Evolutionary conservation across 1,284 basidiomycete genomes (phyloP).

Genomic region (Leccinum griseonigrum): DNA sequence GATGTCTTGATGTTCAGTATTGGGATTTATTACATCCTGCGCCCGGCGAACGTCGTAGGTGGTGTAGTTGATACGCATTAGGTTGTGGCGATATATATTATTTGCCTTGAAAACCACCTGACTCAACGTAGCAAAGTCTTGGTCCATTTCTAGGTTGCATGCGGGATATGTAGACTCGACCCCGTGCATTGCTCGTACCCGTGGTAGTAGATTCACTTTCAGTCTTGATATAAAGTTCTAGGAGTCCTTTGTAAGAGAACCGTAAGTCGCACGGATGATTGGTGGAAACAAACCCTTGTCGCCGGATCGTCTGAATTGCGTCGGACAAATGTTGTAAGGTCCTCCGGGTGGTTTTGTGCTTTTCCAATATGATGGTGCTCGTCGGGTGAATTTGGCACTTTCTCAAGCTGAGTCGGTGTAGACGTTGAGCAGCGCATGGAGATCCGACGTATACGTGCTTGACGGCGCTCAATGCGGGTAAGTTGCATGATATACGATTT

Average conservation of each 20-base stretch:
- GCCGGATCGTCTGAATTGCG: background rate
- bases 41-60: background rate
- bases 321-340: background rate
- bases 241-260: background rate
- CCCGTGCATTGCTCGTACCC: background rate
- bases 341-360: background rate
- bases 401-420: background rate
- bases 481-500: background rate
- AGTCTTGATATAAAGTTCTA: background rate
- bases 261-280: background rate
- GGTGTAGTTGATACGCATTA: background rate
- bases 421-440: background rate
- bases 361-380: background rate
- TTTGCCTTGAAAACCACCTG: background rate
- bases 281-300: background rate
- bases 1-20: background rate
- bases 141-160: background rate
- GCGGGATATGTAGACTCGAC: background rate
- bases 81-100: background rate
- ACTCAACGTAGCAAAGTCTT: background rate
- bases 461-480: background rate
- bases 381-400: background rate
- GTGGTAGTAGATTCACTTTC: background rate
- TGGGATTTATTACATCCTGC: background rate
- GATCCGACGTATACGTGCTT: background rate